Evolutionary conservation across 805 yeast genomes (phyloP).

Genomic region (Lipomyces orientalis): DNA sequence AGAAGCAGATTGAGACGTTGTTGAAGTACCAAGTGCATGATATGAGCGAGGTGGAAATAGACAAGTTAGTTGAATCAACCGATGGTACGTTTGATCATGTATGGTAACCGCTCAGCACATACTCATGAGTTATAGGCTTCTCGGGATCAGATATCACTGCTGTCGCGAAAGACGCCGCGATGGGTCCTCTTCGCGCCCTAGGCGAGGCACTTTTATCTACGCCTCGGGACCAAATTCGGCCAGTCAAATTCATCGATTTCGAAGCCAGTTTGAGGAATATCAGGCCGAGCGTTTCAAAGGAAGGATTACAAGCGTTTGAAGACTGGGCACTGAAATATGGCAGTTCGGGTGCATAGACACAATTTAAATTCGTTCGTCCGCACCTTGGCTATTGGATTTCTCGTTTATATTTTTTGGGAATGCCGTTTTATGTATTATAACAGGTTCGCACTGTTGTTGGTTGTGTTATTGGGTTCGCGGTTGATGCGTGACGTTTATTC

Average conservation of each 20-base stretch:
- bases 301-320: conserved; percentile 79
- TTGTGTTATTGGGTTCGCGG: neutral
- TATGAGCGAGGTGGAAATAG: conserved; percentile 65
- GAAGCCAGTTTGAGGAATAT: conserved; percentile 74
- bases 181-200: conserved; percentile 91
- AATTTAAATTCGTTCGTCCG: neutral
- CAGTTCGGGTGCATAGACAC: conserved; percentile 74
- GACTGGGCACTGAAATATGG: conserved; percentile 89
- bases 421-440: neutral
- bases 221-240: conserved; percentile 76
- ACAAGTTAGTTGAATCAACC: conserved; percentile 66
- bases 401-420: neutral
- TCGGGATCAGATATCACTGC: conserved; percentile 96
- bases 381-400: neutral
- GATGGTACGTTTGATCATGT: conserved; percentile 52
- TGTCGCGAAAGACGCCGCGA: conserved; percentile 93
- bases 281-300: conserved; percentile 85
- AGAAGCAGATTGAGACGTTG: conserved; percentile 69
- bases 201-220: conserved; percentile 80
- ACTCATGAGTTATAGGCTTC: conserved; percentile 46
- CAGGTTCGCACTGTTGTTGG: neutral
- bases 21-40: conserved; percentile 75
- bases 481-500: neutral
- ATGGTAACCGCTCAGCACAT: neutral
- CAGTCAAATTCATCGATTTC: conserved; percentile 76